Conservation (phyloP, 1,284 basidiomycete genomes). For the Prillingera fragicola region DNA sequence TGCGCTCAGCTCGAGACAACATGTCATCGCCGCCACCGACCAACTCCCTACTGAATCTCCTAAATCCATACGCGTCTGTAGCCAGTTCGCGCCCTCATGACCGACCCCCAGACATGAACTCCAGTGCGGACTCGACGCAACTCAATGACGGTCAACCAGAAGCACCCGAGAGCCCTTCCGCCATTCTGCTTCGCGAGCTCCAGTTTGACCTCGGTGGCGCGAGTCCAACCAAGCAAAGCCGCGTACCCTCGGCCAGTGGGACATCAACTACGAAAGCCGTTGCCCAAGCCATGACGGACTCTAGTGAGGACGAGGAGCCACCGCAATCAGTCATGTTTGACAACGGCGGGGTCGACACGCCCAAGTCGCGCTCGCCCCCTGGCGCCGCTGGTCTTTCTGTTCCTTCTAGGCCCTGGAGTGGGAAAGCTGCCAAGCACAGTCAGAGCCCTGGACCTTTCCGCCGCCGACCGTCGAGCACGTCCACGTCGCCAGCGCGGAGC, state of each 20-base stretch:
- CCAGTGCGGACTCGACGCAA: background rate
- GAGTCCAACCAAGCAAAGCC: background rate
- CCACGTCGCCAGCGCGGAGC: conserved; percentile 2
- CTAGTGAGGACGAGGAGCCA: conserved; percentile 35
- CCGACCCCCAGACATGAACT: conserved; percentile 57
- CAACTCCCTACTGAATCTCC: conserved; percentile 62
- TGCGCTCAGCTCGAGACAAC: too few species aligned
- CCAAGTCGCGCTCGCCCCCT: background rate
- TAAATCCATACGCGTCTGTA: conserved; percentile 68
- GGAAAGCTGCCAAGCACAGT: too few species aligned
- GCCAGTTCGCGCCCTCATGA: conserved; percentile 70
- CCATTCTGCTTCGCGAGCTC: conserved; percentile 39
- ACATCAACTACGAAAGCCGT: conserved; percentile 4
- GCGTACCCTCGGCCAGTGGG: background rate
- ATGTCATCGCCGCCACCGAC: conserved; percentile 14
- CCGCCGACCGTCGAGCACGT: conserved; percentile 7
- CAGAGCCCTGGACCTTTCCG: conserved; percentile 17
- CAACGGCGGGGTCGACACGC: conserved; percentile 2
- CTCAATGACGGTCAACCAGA: conserved; percentile 39
- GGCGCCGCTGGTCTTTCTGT: background rate
- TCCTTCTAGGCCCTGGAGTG: too few species aligned
- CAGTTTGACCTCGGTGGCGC: conserved; percentile 15
- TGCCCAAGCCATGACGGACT: too few species aligned
- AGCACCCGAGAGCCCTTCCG: conserved; percentile 37
- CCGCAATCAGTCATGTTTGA: conserved; percentile 34